A percentile compares a stretch with the other conserved stretches of the same genome.
Evolutionary conservation across 1,284 basidiomycete species (phyloP).

Genomic region (Pseudozyma sp.): DNA sequence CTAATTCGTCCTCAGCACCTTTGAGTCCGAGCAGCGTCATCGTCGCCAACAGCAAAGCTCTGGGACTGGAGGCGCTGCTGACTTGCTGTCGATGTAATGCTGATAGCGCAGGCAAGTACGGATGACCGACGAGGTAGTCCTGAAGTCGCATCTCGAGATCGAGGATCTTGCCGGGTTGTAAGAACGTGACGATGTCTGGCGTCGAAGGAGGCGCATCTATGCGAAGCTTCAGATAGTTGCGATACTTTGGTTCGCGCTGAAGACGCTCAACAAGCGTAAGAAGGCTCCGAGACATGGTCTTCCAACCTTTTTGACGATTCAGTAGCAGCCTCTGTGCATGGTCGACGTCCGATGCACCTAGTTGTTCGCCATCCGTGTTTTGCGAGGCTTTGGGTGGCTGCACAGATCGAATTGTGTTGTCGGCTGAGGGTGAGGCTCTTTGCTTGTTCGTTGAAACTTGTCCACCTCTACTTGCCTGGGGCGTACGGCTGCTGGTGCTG

Average conservation of each 20-base stretch:
- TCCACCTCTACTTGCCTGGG: too few species aligned
- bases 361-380: slow-evolving; percentile 14
- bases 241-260: slow-evolving; percentile 7
- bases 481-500: too few species aligned
- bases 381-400: neutral
- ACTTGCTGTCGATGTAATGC: slow-evolving; percentile 11
- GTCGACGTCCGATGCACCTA: slow-evolving; percentile 15
- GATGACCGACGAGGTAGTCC: slow-evolving; percentile 28
- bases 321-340: slow-evolving; percentile 23
- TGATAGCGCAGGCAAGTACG: slow-evolving; percentile 22
- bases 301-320: slow-evolving; percentile 17
- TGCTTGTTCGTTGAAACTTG: neutral
- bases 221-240: slow-evolving; percentile 17
- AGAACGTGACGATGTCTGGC: slow-evolving; percentile 16
- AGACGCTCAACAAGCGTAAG: slow-evolving; percentile 19
- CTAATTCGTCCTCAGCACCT: slow-evolving; percentile 9
- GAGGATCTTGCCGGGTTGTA: neutral
- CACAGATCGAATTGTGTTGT: neutral
- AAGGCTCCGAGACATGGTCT: slow-evolving; percentile 13
- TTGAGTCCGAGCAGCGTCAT: slow-evolving; percentile 18
- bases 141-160: slow-evolving; percentile 13
- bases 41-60: slow-evolving; percentile 28
- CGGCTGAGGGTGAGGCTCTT: neutral
- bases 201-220: slow-evolving; percentile 23
- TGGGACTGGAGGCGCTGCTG: slow-evolving; percentile 1